A percentile compares a stretch with the other conserved stretches of the same genome.
These are phyloP conservation scores for Chiua virens DNA, from an alignment of 768 basidiomycete species.

Conservation along the genomic window DNA sequence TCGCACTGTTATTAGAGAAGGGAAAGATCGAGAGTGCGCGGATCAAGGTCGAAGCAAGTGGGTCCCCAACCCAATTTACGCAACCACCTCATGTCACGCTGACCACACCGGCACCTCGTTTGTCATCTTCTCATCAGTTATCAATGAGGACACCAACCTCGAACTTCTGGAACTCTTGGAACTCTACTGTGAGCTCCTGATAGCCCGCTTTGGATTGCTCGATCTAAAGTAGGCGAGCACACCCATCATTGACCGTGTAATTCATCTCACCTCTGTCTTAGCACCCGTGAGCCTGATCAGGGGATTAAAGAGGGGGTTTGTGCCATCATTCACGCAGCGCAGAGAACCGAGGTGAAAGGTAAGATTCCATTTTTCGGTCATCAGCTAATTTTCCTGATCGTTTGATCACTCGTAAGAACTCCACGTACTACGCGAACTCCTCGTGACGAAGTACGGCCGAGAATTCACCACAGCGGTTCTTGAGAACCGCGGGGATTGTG, in stretches of 20 bases:
- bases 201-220: conserved; percentile 88
- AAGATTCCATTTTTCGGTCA: not conserved
- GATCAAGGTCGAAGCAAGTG: conserved; percentile 83
- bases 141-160: conserved; percentile 80
- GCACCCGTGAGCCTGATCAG: conserved; percentile 82
- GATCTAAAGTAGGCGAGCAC: conserved; percentile 71
- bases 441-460: conserved; percentile 95
- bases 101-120: conserved; percentile 19
- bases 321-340: conserved; percentile 87
- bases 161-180: conserved; percentile 92
- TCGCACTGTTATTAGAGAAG: conserved; percentile 75
- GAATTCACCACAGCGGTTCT: conserved; percentile 85
- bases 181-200: conserved; percentile 90
- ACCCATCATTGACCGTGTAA: conserved; percentile 4
- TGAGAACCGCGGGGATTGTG: conserved; percentile 80
- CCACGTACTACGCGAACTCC: conserved; percentile 85
- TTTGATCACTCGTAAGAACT: conserved; percentile 55
- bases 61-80: conserved; percentile 27
- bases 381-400: conserved; percentile 2
- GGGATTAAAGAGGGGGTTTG: conserved; percentile 85
- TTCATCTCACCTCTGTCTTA: conserved; percentile 28
- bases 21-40: conserved; percentile 82
- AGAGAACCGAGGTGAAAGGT: conserved; percentile 90
- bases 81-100: not conserved
- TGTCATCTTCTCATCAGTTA: conserved; percentile 46